A percentile compares a stretch with the other conserved stretches of the same genome.
phyloP scores from a whole-genome alignment of 441 rosid species.

The Cnidoscolus chayamansa region DNA sequence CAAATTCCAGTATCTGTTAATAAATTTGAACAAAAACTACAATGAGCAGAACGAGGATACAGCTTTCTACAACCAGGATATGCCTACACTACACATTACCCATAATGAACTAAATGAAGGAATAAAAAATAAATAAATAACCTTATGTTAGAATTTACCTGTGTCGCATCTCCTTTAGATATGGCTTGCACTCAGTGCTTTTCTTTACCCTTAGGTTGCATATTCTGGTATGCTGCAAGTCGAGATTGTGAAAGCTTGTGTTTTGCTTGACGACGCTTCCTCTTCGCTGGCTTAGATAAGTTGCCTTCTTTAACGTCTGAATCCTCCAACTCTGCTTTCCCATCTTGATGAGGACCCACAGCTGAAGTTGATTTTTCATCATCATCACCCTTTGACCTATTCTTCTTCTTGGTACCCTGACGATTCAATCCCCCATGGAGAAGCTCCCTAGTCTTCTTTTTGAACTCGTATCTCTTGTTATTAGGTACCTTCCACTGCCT shows the following conservation, averaged over 20 bases:
- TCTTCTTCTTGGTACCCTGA: slow-evolving; percentile 35
- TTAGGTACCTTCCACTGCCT: slow-evolving; percentile 72
- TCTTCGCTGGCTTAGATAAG: slow-evolving; percentile 56
- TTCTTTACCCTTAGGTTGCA: slow-evolving; percentile 34
- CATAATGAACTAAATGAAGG: too few species aligned
- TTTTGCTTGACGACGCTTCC: slow-evolving; percentile 50
- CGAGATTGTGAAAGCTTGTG: slow-evolving; percentile 50
- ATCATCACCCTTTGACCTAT: slow-evolving; percentile 26
- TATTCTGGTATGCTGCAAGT: slow-evolving; percentile 59
- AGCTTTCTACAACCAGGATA: not conserved
- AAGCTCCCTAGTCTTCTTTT: slow-evolving; percentile 46
- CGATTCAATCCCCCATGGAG: slow-evolving; percentile 31
- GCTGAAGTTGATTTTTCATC: slow-evolving; percentile 23
- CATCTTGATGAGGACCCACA: slow-evolving; percentile 26
- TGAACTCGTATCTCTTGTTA: slow-evolving; percentile 43
- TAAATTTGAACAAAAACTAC: not conserved
- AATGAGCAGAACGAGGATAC: not conserved
- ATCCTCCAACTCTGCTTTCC: slow-evolving; percentile 24
- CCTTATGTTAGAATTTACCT: slow-evolving; percentile 4
- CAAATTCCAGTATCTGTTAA: too few species aligned
- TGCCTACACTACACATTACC: not conserved
- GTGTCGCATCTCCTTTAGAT: not conserved
- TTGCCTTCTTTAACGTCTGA: slow-evolving; percentile 25
- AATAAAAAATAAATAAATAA: not conserved
- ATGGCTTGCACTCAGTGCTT: slow-evolving; percentile 23